These are phyloP conservation scores for Colletotrichum sublineola DNA, from an alignment of 2,329 filamentous ascomycete species.

Conservation along the genomic window DNA sequence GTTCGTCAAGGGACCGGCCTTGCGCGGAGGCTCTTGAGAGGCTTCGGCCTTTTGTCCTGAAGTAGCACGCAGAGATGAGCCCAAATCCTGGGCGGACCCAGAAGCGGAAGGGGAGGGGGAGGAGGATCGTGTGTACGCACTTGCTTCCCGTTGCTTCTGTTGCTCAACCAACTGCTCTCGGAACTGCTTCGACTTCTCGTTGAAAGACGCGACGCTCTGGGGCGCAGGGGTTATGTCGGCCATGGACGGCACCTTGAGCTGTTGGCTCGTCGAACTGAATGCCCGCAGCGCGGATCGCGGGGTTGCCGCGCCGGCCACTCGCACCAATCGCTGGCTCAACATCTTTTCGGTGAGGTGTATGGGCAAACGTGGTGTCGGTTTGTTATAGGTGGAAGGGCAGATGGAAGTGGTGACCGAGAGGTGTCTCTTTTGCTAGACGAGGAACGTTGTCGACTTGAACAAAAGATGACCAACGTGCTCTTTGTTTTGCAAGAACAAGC, in stretches of 20 bases:
- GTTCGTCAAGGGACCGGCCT: slow-evolving; percentile 81
- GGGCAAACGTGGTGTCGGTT: slow-evolving; percentile 19
- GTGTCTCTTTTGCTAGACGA: slow-evolving; percentile 31
- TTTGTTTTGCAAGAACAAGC: slow-evolving; percentile 42
- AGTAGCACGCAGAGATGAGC: slow-evolving; percentile 74
- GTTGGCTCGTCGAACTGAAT: slow-evolving; percentile 67
- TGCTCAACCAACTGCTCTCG: slow-evolving; percentile 83
- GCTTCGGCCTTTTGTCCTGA: slow-evolving; percentile 70
- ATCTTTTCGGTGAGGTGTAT: slow-evolving; percentile 53
- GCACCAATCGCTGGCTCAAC: slow-evolving; percentile 66
- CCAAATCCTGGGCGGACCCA: slow-evolving; percentile 61
- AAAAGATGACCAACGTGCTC: slow-evolving; percentile 34
- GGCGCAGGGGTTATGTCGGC: slow-evolving; percentile 81
- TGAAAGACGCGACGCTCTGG: slow-evolving; percentile 80
- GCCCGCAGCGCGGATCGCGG: slow-evolving; percentile 66
- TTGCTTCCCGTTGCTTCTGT: slow-evolving; percentile 88
- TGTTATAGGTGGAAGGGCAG: slow-evolving; percentile 5
- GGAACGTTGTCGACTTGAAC: slow-evolving; percentile 23
- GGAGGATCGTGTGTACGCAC: slow-evolving; percentile 67
- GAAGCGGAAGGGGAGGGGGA: slow-evolving; percentile 54
- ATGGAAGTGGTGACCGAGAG: slow-evolving; percentile 30
- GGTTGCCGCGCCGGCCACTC: slow-evolving; percentile 57
- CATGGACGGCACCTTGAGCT: slow-evolving; percentile 76
- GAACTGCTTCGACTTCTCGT: slow-evolving; percentile 86
- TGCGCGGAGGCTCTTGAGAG: slow-evolving; percentile 71